Base-by-base conservation (phyloP, 177 flowering plant species). In the Tripterygium wilfordii region DNA sequence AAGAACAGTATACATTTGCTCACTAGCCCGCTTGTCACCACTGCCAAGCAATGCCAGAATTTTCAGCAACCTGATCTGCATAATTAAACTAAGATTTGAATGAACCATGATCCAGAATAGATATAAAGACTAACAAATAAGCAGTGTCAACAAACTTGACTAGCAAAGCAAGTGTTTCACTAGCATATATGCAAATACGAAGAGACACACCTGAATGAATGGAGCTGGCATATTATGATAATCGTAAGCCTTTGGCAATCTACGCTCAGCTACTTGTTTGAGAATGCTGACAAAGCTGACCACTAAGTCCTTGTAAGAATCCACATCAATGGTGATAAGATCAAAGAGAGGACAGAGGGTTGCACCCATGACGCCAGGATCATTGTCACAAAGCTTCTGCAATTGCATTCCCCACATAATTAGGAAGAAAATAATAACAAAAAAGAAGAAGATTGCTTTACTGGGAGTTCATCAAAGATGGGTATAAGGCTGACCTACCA, bases 311-410 rank as follows among this genome's bases (percentile, higher is more conserved):
- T 84, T 89, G 45, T 73, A 83, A 26, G 89, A 53, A 67, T 56
- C 76, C 14, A 66, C 78, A 77, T 92, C 99, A 9, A 35, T 45
- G 15, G 76, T 43, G 14, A 89, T 63, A 45, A 92, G 95, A 72
- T 92, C 99, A 69, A 70, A 83, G 29, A 92, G 82, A 17, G 99
- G 99, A 66, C 89, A 89, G 25, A 94, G 95, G 10, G 92, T 68
- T 25, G 99, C 97, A 32, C 96, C 99, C 99, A 94, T 94, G 42
- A 94, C 99, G 18, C 97, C 97, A 49, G 99, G 99, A 67, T 94
- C 99, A 58, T 76, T 89, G 60, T 94, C 99, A 64, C 91, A 79
- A 4, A 94, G 85, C 63, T 61, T 83, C 98, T 89, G 82, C 66
- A 73, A 60, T 30, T 30, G 33, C 33, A 30, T 30, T 30, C 33